phyloP scores from a whole-genome alignment of 2,329 filamentous ascomycete species.

The Aspergillus caelatus region DNA sequence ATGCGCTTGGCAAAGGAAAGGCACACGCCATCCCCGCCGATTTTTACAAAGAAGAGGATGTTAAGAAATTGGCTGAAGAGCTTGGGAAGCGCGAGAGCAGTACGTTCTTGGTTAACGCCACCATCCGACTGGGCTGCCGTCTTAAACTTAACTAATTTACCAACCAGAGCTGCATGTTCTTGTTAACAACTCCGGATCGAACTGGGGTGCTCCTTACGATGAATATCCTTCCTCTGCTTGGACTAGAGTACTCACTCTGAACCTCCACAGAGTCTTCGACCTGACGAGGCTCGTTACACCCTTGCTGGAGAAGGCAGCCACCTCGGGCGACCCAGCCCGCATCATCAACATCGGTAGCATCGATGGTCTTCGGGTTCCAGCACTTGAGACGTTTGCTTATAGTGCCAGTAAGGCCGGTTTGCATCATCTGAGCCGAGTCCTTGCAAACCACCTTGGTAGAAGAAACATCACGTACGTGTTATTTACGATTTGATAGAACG shows the following conservation, averaged over 20 bases:
- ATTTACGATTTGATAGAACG: not conserved
- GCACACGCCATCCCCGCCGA: slow-evolving; percentile 56
- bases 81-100: slow-evolving; percentile 54
- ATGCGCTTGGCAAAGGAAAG: slow-evolving; percentile 55
- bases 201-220: slow-evolving; percentile 60
- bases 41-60: slow-evolving; percentile 56
- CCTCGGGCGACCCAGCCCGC: slow-evolving; percentile 46
- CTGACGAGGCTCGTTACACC: slow-evolving; percentile 51
- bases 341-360: slow-evolving; percentile 59
- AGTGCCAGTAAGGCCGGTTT: slow-evolving; percentile 57
- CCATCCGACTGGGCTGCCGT: not conserved
- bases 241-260: slow-evolving; percentile 60
- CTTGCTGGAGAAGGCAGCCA: slow-evolving; percentile 50
- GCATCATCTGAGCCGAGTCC: slow-evolving; percentile 56
- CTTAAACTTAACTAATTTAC: not conserved
- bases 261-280: slow-evolving; percentile 58
- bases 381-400: slow-evolving; percentile 56
- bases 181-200: slow-evolving; percentile 57
- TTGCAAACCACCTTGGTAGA: slow-evolving; percentile 54
- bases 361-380: slow-evolving; percentile 57
- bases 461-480: slow-evolving; percentile 56
- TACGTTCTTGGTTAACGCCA: slow-evolving; percentile 47
- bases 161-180: slow-evolving; percentile 50
- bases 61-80: slow-evolving; percentile 52
- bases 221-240: slow-evolving; percentile 61